Conservation (phyloP, 73 alveolate genomes). For the Paramecium bursaria region DNA sequence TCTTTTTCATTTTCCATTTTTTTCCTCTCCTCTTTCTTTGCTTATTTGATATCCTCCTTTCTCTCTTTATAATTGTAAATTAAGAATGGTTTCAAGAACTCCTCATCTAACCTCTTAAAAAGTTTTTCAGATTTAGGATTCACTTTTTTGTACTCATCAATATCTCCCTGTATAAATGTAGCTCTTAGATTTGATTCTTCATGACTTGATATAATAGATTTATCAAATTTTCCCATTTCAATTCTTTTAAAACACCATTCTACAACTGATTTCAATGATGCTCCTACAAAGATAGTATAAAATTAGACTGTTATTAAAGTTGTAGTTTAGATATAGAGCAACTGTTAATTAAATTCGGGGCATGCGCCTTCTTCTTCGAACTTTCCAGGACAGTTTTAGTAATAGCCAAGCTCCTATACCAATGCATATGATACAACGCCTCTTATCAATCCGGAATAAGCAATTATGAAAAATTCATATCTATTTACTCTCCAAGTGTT, state of each 20-base stretch:
- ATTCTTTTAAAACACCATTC: constrained; percentile 32
- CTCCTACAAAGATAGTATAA: constrained; percentile 57
- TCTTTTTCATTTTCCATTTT: constrained; percentile 11
- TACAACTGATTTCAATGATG: constrained; percentile 25
- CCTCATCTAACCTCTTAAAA: constrained; percentile 64
- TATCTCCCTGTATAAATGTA: constrained; percentile 42
- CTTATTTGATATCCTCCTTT: constrained; percentile 42
- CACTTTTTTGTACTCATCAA: constrained; percentile 10
- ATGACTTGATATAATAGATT: not conserved
- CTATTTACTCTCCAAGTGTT: constrained; percentile 65
- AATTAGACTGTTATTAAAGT: constrained; percentile 50
- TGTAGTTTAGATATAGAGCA: constrained; percentile 54
- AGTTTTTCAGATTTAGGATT: constrained; percentile 54
- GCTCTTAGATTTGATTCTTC: constrained; percentile 2
- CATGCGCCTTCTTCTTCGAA: no score
- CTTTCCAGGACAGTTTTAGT: not conserved
- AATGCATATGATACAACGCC: constrained; percentile 93
- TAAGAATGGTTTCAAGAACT: constrained; percentile 53
- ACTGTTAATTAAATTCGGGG: no score
- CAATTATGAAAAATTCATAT: constrained; percentile 73
- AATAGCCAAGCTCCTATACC: constrained; percentile 41
- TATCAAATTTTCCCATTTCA: not conserved
- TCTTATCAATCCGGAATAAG: constrained; percentile 88
- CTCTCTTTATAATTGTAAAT: constrained; percentile 51
- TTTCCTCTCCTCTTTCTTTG: constrained; percentile 22